Evolutionary conservation across 1,284 basidiomycete species (phyloP).

Genomic region (Laetiporus sulphureus): DNA sequence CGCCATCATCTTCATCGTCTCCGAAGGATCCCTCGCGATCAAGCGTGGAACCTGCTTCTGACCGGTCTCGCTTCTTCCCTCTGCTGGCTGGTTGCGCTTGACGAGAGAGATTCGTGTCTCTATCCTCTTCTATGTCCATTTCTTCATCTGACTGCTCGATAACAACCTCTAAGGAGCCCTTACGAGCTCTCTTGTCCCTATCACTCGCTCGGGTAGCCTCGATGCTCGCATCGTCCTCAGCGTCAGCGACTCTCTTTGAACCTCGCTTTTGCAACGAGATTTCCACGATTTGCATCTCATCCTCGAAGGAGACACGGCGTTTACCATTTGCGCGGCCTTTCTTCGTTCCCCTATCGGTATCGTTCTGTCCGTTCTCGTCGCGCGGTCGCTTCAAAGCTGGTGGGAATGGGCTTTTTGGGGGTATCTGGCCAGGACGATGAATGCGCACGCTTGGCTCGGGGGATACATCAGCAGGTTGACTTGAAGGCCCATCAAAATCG

Average conservation of each 20-base stretch:
- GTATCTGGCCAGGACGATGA: too few species aligned
- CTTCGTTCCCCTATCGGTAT: too few species aligned
- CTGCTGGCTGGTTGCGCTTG: conserved; percentile 30
- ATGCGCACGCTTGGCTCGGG: too few species aligned
- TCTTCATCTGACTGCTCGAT: conserved; percentile 19
- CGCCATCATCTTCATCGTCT: conserved; percentile 19
- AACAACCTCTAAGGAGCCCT: conserved; percentile 37
- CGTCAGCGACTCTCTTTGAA: conserved; percentile 38
- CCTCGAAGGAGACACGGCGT: too few species aligned
- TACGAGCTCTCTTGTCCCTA: conserved; percentile 36
- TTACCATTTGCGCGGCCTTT: too few species aligned
- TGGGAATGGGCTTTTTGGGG: too few species aligned
- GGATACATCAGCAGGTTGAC: too few species aligned
- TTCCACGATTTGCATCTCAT: conserved; percentile 20
- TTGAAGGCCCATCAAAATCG: too few species aligned
- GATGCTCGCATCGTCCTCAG: conserved; percentile 33
- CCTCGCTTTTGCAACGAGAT: conserved; percentile 30
- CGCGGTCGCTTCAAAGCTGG: too few species aligned
- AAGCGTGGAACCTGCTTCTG: conserved; percentile 65
- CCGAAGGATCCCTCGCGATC: conserved; percentile 47
- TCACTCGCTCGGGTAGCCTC: conserved; percentile 10
- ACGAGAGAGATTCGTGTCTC: too few species aligned
- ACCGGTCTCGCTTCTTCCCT: conserved; percentile 70
- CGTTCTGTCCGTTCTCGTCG: too few species aligned
- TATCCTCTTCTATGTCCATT: conserved; percentile 23